Percentiles rank a stretch among this genome's conserved stretches.
These are phyloP conservation scores for Daldinia sp. DNA, from an alignment of 2,329 filamentous ascomycete species.

Conservation along the genomic window DNA sequence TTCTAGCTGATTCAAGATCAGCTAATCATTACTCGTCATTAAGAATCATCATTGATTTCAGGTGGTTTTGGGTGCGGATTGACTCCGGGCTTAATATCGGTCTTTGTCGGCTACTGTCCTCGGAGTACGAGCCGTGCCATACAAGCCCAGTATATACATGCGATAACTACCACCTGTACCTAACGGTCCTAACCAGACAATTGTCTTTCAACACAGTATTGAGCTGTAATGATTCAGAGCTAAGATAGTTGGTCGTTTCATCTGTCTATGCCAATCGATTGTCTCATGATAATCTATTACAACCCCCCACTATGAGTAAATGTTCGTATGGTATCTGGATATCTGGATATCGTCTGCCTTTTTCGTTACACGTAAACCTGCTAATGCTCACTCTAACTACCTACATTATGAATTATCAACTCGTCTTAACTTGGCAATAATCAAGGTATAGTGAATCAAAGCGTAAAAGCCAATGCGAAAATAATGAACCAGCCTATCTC, in stretches of 20 bases:
- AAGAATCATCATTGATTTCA: slow-evolving; percentile 30
- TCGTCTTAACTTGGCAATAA: neutral
- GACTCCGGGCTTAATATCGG: slow-evolving; percentile 37
- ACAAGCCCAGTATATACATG: neutral
- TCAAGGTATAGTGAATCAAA: slow-evolving; percentile 1
- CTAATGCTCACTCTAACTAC: slow-evolving; percentile 6
- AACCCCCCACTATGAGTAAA: slow-evolving; percentile 22
- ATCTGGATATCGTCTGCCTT: slow-evolving; percentile 32
- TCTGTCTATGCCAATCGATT: slow-evolving; percentile 2
- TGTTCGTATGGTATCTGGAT: slow-evolving; percentile 24
- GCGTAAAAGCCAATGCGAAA: slow-evolving; percentile 17
- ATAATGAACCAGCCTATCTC: slow-evolving; percentile 1
- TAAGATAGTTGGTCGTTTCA: neutral
- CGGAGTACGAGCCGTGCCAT: slow-evolving; percentile 29
- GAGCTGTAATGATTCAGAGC: neutral
- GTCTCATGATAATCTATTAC: slow-evolving; percentile 2
- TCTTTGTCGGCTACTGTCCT: slow-evolving; percentile 23
- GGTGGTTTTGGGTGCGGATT: neutral
- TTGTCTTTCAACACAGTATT: slow-evolving; percentile 2
- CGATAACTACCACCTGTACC: too few relatives aligned
- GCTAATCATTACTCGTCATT: slow-evolving; percentile 34
- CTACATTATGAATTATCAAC: slow-evolving; percentile 13
- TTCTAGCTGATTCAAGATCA: slow-evolving; percentile 40
- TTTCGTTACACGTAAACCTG: slow-evolving; percentile 25
- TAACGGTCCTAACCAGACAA: neutral